These are phyloP conservation scores for Brassica hybrid DNA, from an alignment of 441 rosid species.

Conservation along the genomic window DNA sequence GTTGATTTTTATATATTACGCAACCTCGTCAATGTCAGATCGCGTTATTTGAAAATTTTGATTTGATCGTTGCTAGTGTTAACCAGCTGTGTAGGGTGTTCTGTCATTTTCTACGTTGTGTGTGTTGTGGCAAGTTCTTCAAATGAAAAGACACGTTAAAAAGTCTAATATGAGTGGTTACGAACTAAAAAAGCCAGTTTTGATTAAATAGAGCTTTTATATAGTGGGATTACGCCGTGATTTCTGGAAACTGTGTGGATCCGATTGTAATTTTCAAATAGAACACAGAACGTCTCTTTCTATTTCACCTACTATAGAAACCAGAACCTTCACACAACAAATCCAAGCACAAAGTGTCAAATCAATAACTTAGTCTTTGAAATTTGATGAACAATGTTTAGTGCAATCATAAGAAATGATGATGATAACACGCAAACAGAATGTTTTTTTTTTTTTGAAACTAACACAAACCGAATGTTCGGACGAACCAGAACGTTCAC, in stretches of 20 bases:
- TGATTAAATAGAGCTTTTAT: conserved; percentile 21
- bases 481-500: neutral
- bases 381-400: neutral
- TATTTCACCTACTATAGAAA: conserved; percentile 22
- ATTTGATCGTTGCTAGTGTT: no score
- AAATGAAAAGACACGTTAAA: conserved; percentile 18
- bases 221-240: conserved; percentile 52
- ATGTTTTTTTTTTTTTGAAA: no score
- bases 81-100: no score
- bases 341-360: conserved; percentile 11
- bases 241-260: conserved; percentile 46
- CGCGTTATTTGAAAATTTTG: no score
- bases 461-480: neutral
- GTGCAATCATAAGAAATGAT: neutral
- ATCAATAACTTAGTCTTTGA: neutral
- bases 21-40: no score
- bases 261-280: conserved; percentile 17
- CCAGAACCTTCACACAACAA: neutral
- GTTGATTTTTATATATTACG: no score
- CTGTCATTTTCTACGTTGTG: no score
- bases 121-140: neutral
- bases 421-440: neutral
- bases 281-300: conserved; percentile 19
- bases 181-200: conserved; percentile 35
- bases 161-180: conserved; percentile 66